Conservation (phyloP, 441 rosid genomes). For the Dalechampia spathulata region DNA sequence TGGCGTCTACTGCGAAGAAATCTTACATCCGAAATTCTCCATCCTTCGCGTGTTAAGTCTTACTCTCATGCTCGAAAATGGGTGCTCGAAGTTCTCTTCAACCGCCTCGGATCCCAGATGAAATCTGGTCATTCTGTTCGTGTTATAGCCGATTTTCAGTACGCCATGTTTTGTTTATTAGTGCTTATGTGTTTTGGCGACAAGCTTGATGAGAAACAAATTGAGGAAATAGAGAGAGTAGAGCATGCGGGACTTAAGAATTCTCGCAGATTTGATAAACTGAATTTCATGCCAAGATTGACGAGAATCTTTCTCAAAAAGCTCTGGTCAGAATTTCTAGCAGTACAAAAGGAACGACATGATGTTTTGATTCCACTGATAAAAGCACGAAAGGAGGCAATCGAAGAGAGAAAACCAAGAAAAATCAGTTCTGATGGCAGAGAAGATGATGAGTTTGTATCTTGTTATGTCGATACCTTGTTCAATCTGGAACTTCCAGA, state of each 20-base stretch:
- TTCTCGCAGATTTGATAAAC: not conserved
- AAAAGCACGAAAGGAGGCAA: slow-evolving; percentile 20
- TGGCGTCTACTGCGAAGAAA: slow-evolving; percentile 40
- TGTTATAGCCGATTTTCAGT: not conserved
- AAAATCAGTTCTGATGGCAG: no score
- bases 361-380: slow-evolving; percentile 23
- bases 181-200: slow-evolving; percentile 20
- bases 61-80: slow-evolving; percentile 9
- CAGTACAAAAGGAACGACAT: slow-evolving; percentile 4
- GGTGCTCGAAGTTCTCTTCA: slow-evolving; percentile 5
- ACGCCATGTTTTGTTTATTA: slow-evolving; percentile 15
- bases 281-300: slow-evolving; percentile 32
- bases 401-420: slow-evolving; percentile 9
- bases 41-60: slow-evolving; percentile 8
- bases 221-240: slow-evolving; percentile 19
- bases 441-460: not conserved
- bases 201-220: slow-evolving; percentile 10
- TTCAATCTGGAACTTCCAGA: slow-evolving; percentile 30
- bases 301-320: slow-evolving; percentile 21
- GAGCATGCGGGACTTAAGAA: slow-evolving; percentile 3
- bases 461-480: slow-evolving; percentile 32
- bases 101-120: not conserved
- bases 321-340: slow-evolving; percentile 23
- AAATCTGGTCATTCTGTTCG: not conserved
- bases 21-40: slow-evolving; percentile 16